A percentile compares a stretch with the other conserved stretches of the same genome.
These are phyloP conservation scores for Arachnopeziza araneosa DNA, from an alignment of 2,329 filamentous ascomycete species.

Conservation along the genomic window DNA sequence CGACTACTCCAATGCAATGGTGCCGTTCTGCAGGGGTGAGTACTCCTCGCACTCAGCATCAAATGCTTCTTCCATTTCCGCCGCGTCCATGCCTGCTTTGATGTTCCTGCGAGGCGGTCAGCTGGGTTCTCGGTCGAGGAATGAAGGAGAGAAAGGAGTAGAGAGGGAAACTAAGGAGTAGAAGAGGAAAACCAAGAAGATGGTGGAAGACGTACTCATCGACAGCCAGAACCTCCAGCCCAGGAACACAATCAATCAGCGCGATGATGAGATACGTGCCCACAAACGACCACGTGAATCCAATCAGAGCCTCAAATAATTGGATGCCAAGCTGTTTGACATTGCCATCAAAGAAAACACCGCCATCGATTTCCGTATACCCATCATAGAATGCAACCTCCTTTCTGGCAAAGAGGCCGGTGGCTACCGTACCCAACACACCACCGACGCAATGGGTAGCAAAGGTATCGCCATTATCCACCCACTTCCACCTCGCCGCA, in stretches of 20 bases:
- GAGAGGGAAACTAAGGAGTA: too few relatives aligned
- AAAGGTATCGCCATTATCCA: conserved; percentile 50
- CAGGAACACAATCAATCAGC: conserved; percentile 46
- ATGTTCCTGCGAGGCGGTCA: conserved; percentile 33
- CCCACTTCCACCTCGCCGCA: conserved; percentile 43
- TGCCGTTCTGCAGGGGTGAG: conserved; percentile 11
- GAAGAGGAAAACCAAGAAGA: background rate
- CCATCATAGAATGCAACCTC: conserved; percentile 46
- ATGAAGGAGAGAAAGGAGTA: background rate
- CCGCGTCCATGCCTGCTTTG: conserved; percentile 42
- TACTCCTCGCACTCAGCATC: conserved; percentile 18
- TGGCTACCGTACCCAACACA: conserved; percentile 43
- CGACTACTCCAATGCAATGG: background rate
- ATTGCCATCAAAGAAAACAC: conserved; percentile 49
- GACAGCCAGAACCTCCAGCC: conserved; percentile 44
- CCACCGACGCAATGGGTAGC: conserved; percentile 50
- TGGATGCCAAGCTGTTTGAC: conserved; percentile 43
- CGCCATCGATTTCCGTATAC: conserved; percentile 41
- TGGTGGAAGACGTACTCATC: conserved; percentile 40
- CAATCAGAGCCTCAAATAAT: conserved; percentile 44
- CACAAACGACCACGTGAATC: conserved; percentile 45
- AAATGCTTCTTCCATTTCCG: conserved; percentile 44
- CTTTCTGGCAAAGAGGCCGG: conserved; percentile 45
- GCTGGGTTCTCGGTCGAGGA: background rate
- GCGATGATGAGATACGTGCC: conserved; percentile 44